Conservation (phyloP, 129 eudicot species). For the Kitagawia praeruptora region DNA sequence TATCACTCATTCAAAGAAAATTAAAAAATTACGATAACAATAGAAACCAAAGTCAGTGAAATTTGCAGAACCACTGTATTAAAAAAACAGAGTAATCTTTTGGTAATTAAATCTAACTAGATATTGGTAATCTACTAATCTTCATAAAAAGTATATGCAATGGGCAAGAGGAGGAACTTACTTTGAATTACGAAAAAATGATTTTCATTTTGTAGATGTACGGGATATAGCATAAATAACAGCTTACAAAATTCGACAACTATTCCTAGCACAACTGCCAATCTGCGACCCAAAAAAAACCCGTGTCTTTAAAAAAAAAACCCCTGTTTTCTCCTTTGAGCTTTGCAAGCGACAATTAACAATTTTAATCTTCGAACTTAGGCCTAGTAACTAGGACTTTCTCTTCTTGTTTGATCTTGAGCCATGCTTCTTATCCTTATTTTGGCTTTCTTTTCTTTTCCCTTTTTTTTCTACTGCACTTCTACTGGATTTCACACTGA, state of each 20-base stretch:
- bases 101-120: too few relatives aligned
- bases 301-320: too few relatives aligned
- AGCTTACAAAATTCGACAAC: neutral
- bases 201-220: neutral
- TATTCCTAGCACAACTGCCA: neutral
- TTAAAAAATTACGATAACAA: too few relatives aligned
- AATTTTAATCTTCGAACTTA: neutral
- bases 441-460: conserved; percentile 26
- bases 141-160: too few relatives aligned
- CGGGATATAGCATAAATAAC: neutral
- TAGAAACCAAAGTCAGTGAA: too few relatives aligned
- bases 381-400: conserved; percentile 19
- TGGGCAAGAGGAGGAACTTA: too few relatives aligned
- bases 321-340: neutral
- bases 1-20: too few relatives aligned
- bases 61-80: too few relatives aligned
- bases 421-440: conserved; percentile 36
- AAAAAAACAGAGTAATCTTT: too few relatives aligned
- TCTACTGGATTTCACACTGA: conserved; percentile 71
- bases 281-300: neutral
- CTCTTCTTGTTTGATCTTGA: conserved; percentile 71
- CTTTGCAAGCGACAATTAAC: neutral
- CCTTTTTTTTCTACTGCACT: conserved; percentile 28
- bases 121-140: too few relatives aligned
- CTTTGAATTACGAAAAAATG: neutral